phyloP scores from a whole-genome alignment of 2,329 filamentous ascomycete genomes.

The Arthrobotrys iridis region DNA sequence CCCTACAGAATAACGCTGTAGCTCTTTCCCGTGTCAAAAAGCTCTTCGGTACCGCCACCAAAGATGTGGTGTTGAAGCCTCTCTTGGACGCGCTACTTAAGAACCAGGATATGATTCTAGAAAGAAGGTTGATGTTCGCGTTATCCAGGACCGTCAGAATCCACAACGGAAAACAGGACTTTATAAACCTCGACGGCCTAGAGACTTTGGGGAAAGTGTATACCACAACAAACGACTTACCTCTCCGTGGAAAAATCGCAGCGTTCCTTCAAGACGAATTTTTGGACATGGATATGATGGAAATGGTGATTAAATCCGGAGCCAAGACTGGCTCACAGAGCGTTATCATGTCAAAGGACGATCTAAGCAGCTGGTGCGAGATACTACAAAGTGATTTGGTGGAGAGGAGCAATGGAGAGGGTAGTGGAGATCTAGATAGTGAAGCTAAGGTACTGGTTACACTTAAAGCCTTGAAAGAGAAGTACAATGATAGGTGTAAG shows the following conservation, averaged over 20 bases:
- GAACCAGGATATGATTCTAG: conserved; percentile 54
- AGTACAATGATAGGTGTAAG: conserved; percentile 18
- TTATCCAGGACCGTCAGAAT: conserved; percentile 70
- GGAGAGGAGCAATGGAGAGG: background rate
- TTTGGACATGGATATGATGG: conserved; percentile 72
- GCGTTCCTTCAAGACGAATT: conserved; percentile 73
- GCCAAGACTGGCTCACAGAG: conserved; percentile 5
- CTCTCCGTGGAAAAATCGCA: conserved; percentile 68
- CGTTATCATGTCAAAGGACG: conserved; percentile 16
- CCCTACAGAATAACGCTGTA: conserved; percentile 73
- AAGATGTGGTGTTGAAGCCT: conserved; percentile 61
- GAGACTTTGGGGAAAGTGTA: conserved; percentile 68
- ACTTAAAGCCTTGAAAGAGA: conserved; percentile 38
- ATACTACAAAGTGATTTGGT: conserved; percentile 38
- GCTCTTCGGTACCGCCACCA: conserved; percentile 58
- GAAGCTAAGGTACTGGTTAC: conserved; percentile 38
- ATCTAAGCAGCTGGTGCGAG: conserved; percentile 42
- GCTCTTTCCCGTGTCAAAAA: conserved; percentile 63
- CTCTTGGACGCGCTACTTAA: conserved; percentile 52
- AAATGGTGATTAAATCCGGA: conserved; percentile 7
- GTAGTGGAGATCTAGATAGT: conserved; percentile 24
- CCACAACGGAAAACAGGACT: conserved; percentile 67
- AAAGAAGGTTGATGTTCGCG: conserved; percentile 60
- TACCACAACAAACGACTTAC: conserved; percentile 65
- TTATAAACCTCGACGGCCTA: conserved; percentile 69